Percentiles rank a stretch among this genome's conserved stretches.
Conservation (phyloP, 2,329 filamentous ascomycete species). For the Berkeleyomyces rouxiae region DNA sequence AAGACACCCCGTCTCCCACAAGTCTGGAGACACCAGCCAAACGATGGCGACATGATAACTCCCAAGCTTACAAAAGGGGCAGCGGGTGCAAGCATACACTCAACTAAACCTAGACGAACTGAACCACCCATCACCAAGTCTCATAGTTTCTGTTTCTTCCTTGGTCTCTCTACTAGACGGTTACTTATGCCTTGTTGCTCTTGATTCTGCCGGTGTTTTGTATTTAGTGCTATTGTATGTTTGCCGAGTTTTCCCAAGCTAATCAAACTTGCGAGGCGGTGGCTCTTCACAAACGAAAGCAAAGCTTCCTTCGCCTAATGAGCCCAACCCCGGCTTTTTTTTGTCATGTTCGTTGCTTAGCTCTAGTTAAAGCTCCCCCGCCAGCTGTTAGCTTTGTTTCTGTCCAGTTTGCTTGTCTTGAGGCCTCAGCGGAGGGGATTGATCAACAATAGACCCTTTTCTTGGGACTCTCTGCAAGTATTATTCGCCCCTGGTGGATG, state of each 20-base stretch:
- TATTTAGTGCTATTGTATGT: neutral
- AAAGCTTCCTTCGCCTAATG: neutral
- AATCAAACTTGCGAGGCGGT: slow-evolving; percentile 1
- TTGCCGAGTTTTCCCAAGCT: neutral
- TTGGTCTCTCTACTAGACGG: neutral
- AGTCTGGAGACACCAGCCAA: neutral
- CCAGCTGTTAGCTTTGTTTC: neutral
- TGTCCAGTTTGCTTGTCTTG: neutral
- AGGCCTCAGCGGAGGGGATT: neutral
- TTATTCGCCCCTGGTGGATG: neutral
- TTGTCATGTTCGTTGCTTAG: neutral
- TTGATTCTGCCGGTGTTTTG: too few relatives aligned
- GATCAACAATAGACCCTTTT: neutral
- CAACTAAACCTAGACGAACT: neutral
- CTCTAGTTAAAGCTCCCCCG: neutral
- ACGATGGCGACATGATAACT: neutral
- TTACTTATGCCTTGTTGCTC: neutral
- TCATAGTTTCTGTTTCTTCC: neutral
- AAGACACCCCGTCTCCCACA: neutral
- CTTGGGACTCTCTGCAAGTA: neutral
- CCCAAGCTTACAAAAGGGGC: neutral
- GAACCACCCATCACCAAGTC: neutral
- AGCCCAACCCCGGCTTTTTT: neutral
- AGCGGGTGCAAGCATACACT: neutral
- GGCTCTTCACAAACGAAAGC: neutral